Evolutionary conservation across 163 green algal species (phyloP), one percentile per base, ranked within the genome.

Genomic region (Scenedesmus sp.): DNA sequence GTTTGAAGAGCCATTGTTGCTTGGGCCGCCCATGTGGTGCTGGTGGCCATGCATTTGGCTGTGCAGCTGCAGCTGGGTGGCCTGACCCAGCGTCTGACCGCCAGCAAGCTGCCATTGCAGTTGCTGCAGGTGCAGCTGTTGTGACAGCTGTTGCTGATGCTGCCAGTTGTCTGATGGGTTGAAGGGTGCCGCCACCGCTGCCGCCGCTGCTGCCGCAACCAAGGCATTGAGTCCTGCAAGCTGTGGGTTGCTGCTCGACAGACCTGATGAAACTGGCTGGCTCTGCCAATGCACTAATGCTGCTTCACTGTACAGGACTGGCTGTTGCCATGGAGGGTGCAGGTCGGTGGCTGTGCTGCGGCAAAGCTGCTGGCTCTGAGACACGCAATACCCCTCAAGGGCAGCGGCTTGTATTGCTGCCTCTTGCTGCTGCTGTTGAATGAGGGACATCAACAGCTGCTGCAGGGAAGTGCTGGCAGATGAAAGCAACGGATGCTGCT

Each of bases 381-480:
- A 40, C 65, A 76, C 30, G 30, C 37, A 7, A 30, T 76, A 76
- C 1, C 7, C 30, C 40, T 26, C 65, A 2, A 40, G 30, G 1
- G 65, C 26, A 76, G 65, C 65, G 13, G 24, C 59, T 12, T 76
- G 15, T 20, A 18, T 22, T 4, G 30, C 20, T 18, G 26, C 30
- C 65, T 76, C 65, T 76, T 65, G 51, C 53, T 87, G 82, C 35
- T 87, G 82, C 37, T 87, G 81, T 15, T 70, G 59, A 6, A 76
- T 46, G 81, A 73, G 42, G n/a, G 49, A 30, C 13, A 73, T n/a
- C 20, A 86, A 16, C 81, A 86, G 53, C 51, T 87, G 82, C 51
- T 87, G 82, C 18, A 87, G 82, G n/a, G 30, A n/a, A 2, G 72
- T 81, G 37, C 72, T 81, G 35, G 65, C 30, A 18, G 65, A 20